Evolutionary conservation across 2,329 filamentous ascomycete genomes (phyloP), one percentile per base, ranked within the genome.

Genomic region (Fusarium xylarioides): DNA sequence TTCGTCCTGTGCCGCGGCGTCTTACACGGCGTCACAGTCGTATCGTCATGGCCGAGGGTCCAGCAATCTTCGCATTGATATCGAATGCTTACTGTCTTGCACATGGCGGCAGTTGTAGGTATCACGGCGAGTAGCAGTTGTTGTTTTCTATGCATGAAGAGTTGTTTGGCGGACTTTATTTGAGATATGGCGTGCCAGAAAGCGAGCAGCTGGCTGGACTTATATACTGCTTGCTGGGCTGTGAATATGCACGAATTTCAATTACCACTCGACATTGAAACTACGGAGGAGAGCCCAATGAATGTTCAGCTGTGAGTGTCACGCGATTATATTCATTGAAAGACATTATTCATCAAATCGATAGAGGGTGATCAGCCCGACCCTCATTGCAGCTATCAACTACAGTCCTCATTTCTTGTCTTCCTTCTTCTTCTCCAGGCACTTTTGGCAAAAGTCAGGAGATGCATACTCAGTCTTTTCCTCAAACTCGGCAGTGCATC

Each of bases 271-370:
- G 6, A 19, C 5, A 34, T 11, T 5, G 7, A 15, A 23, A 4
- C 21, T 15, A 34, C 12, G 12, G 26, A 28, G 26, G 26, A 28
- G 26, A 28, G 6, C 8, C 19, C 16, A 23, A 2, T 23, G 4
- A 19, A 8, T 23, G 4, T 10, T 6, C 6, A 19, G 3, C 5
- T 11, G 6, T 3, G 4, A 19, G 12, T 5, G 3, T 15, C 16
- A 19, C n/a, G 9, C 6, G 2, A 23, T 5, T 23, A 5, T 23
- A 23, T 34, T 1, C 5, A 19, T 15, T 19, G 8, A 2, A 50
- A 10, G 2, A 2, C 2, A 14, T 23, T 12, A 4, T 32, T 50
- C 11, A 32, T 19, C 11, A 34, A 18, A 18, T 11, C 5, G 8
- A 50, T 32, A 14, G 0, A n/a, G 5, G 16, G 8, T 35, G 12